A percentile compares a stretch with the other conserved stretches of the same genome.
These are phyloP conservation scores for Setaria italica DNA, from an alignment of 202 grass and related monocot species.

Conservation along the genomic window DNA sequence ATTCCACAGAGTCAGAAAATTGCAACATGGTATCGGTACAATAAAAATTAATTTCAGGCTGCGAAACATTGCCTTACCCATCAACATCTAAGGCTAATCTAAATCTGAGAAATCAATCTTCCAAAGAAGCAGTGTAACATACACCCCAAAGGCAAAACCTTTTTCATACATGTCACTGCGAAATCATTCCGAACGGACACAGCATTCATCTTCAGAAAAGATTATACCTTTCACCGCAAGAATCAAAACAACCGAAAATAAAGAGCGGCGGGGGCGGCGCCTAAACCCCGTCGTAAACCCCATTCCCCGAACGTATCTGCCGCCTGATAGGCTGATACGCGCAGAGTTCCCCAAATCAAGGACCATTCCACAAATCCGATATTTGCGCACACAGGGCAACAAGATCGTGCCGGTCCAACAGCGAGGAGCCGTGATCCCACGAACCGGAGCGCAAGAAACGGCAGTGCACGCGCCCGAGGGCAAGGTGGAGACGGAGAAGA, in stretches of 20 bases:
- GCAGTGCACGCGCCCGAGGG: neutral
- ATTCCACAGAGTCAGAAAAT: neutral
- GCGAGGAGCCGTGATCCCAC: conserved; percentile 12
- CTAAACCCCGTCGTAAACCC: neutral
- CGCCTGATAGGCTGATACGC: neutral
- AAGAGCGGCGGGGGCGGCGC: neutral
- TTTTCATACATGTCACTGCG: neutral
- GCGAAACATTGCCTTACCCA: neutral
- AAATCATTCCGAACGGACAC: neutral
- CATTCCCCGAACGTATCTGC: neutral
- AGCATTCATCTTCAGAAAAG: neutral
- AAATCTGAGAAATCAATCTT: neutral
- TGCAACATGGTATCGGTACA: neutral
- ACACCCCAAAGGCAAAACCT: conserved; percentile 5
- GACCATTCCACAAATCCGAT: conserved; percentile 20
- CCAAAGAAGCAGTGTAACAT: neutral
- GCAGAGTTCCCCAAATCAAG: neutral
- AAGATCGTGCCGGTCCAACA: neutral
- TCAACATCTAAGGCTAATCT: neutral
- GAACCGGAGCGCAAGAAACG: neutral
- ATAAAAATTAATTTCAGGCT: neutral
- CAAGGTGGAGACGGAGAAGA: neutral
- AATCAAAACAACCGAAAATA: neutral
- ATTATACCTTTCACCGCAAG: neutral
- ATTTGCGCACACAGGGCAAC: neutral